These are phyloP conservation scores for Limonium bicolor DNA, from an alignment of 148 eudicot species.

Conservation along the genomic window DNA sequence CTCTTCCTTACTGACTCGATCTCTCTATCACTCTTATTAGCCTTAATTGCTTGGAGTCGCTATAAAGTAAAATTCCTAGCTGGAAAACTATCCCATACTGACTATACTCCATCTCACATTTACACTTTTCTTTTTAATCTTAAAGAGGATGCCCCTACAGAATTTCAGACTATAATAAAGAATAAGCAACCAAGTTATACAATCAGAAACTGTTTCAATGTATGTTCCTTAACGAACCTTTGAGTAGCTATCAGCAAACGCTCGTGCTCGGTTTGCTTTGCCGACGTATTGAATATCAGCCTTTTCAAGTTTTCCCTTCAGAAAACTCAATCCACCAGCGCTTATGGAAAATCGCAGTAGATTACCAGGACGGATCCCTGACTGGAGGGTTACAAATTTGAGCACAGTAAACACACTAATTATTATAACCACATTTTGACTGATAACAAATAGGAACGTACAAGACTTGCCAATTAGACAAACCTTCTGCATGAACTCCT, in stretches of 20 bases:
- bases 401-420: neutral
- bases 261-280: slow-evolving; percentile 71
- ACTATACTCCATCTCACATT: too few relatives aligned
- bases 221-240: slow-evolving; percentile 35
- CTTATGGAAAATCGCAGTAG: slow-evolving; percentile 56
- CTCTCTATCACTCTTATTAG: too few relatives aligned
- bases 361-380: slow-evolving; percentile 34
- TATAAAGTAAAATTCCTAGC: neutral
- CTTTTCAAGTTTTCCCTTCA: slow-evolving; percentile 66
- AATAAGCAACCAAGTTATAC: neutral
- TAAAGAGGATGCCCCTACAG: neutral
- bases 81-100: neutral
- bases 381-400: slow-evolving; percentile 23
- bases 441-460: too few relatives aligned
- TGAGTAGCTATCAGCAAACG: slow-evolving; percentile 93
- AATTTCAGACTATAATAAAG: neutral
- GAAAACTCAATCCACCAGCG: slow-evolving; percentile 65
- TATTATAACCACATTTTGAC: too few relatives aligned
- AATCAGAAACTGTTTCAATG: neutral
- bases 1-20: too few relatives aligned
- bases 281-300: slow-evolving; percentile 65
- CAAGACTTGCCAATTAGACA: too few relatives aligned
- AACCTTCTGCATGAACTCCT: slow-evolving; percentile 63
- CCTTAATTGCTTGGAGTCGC: neutral
- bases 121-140: neutral